Evolutionary conservation across 2,329 filamentous ascomycete genomes (phyloP), one percentile per base, ranked within the genome.

Genomic region (Fusarium heterosporum): DNA sequence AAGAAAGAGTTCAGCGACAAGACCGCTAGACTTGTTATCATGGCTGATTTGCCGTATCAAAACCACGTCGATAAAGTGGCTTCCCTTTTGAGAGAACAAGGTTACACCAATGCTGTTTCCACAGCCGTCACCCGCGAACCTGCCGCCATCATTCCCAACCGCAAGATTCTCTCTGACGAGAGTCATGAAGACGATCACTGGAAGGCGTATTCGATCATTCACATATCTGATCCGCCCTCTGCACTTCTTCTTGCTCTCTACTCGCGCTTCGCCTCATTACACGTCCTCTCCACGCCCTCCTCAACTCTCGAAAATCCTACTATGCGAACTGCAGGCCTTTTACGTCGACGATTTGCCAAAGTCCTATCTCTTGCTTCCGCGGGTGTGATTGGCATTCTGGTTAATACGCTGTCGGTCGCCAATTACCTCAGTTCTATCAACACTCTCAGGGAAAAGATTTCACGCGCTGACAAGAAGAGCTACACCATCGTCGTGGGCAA

Each of bases 401-500:
- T 99, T 78, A 98, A 98, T 78, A 99, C 96, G 0, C 87, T 99
- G 6, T 95, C 91, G 22, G 93, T 98, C 8, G 89, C 90, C 61
- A 96, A 97, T 76, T 98, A 97, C 80, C 85, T 97, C 66, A 82
- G 88, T 14, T 93, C 94, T 0, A 88, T 98, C 39, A 85, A 90
- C 14, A 85, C 90, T 54, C 85, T 97, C 30, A 89, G 91, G 61
- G 78, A 82, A 9, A 87, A 89, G 64, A 97, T 99, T 69, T 85
- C 87, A 0, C 85, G 83, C 0, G 92, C 93, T 0, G 94, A 93
- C 12, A 98, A 98, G 82, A 99, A 98, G 81, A 91, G 88, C 76
- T 99, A 99, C 77, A 93, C 95, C 3, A 93, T 99, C 46, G 96
- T 99, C 3, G 96, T 99, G 0, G 96, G 96, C 60, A 98, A 98